These are phyloP conservation scores for Aspergillus viridinutans DNA, from an alignment of 2,329 filamentous ascomycete species.

Conservation along the genomic window DNA sequence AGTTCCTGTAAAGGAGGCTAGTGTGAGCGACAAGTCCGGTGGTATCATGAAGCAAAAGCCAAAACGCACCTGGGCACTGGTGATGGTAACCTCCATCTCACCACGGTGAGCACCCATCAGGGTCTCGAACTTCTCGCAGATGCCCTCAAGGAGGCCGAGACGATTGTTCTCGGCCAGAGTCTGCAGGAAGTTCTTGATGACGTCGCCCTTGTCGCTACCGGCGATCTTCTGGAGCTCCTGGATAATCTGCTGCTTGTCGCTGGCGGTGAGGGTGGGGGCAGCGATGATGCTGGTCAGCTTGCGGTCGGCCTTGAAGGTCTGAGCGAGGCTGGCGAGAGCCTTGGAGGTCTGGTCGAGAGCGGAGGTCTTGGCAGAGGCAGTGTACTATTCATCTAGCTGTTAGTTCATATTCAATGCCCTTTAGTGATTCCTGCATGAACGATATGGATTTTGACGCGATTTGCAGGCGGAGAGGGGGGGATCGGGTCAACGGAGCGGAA, in stretches of 20 bases:
- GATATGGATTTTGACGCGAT: neutral
- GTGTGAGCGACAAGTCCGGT: neutral
- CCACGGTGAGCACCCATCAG: slow-evolving; percentile 86
- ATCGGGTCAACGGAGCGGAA: slow-evolving; percentile 15
- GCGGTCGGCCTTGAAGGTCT: slow-evolving; percentile 72
- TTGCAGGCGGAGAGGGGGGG: slow-evolving; percentile 3
- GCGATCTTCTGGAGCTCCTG: slow-evolving; percentile 82
- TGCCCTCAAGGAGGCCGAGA: slow-evolving; percentile 72
- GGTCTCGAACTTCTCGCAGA: slow-evolving; percentile 80
- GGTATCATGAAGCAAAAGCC: neutral
- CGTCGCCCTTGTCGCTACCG: slow-evolving; percentile 67
- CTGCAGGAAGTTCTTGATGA: slow-evolving; percentile 88
- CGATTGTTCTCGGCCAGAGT: slow-evolving; percentile 97
- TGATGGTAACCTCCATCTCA: slow-evolving; percentile 90
- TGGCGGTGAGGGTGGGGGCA: slow-evolving; percentile 71
- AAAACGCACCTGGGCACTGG: slow-evolving; percentile 72
- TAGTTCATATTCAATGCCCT: slow-evolving; percentile 2
- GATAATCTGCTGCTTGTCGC: slow-evolving; percentile 83
- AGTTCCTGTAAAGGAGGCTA: slow-evolving; percentile 56
- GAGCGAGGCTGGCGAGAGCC: slow-evolving; percentile 67
- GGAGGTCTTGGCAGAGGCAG: slow-evolving; percentile 83
- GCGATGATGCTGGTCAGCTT: slow-evolving; percentile 74
- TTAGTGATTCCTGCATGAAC: neutral
- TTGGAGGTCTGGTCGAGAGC: slow-evolving; percentile 80
- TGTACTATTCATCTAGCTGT: slow-evolving; percentile 64